Evolutionary conservation across 805 yeast species (phyloP), one percentile per base, ranked within the genome.

Genomic region (Hanseniaspora clermontiae): DNA sequence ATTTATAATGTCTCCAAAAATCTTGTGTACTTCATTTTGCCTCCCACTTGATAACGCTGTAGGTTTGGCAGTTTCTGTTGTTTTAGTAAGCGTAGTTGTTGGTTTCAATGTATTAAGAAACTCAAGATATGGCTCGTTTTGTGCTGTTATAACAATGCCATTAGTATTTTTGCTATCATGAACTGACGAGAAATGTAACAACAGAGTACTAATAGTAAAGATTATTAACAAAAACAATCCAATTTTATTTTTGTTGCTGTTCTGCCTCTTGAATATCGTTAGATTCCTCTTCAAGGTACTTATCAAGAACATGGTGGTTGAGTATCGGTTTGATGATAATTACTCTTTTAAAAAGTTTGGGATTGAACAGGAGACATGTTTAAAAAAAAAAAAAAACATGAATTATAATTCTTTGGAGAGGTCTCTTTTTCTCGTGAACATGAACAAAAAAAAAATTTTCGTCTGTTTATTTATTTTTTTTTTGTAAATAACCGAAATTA

Each of bases 1-100:
- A 8, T 27, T 19, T 7, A 51, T 51, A 14, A 51, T 36, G 34
- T 43, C 32, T 6, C 55, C 55, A 51, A 51, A 51, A 29, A 51
- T 17, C 2, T 12, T 19, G 29, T 51, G 55, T 9, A 51, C 29
- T 17, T 46, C 39, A 9, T 32, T 32, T 17, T 6, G 27, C n/a
- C n/a, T 17, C 5, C 4, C 34, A 12, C 17, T 32, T 32, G 39
- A 34, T 17, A 39, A 46, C 17, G 27, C 20, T 9, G 49, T 46
- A n/a, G 37, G 27, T 17, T 17, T 31, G 8, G 49, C 17, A 19
- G 38, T 3, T 15, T 17, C 10, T 32, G 38, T 29, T 10, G 20
- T 32, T 6, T 20, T 40, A 17, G 27, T 24, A 17, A 32, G 8
- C 34, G 39, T 32, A n/a, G 48, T 27, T 12, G 34, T 31, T 29